These are phyloP conservation scores for Silene conica DNA, from an alignment of 148 eudicot species.

Conservation along the genomic window DNA sequence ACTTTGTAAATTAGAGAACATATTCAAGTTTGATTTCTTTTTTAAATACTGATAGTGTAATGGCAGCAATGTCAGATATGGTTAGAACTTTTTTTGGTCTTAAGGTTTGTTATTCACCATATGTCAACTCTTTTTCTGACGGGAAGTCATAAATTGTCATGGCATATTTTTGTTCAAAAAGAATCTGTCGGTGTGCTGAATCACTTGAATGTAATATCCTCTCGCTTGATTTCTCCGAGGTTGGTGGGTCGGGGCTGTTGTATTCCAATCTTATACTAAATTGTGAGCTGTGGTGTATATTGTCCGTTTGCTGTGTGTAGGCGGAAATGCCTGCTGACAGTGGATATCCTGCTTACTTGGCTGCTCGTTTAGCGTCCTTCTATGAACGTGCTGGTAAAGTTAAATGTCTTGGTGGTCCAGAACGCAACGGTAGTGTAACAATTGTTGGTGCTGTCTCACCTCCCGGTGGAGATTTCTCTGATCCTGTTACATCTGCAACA, in stretches of 20 bases:
- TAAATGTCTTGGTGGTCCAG: conserved; percentile 96
- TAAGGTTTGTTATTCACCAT: not conserved
- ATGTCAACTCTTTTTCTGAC: not conserved
- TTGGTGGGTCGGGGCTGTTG: not conserved
- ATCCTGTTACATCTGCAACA: conserved; percentile 97
- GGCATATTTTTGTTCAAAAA: not conserved
- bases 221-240: not conserved
- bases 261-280: not conserved
- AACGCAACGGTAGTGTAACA: conserved; percentile 92
- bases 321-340: conserved; percentile 99
- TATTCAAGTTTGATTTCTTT: too few species aligned
- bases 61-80: too few species aligned
- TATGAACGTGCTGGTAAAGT: conserved; percentile 99
- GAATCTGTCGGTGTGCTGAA: not conserved
- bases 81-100: too few species aligned
- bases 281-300: not conserved
- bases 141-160: not conserved
- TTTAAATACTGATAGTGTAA: too few species aligned
- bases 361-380: conserved; percentile 95
- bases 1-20: too few species aligned
- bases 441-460: conserved; percentile 99
- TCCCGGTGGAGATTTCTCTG: conserved; percentile 99
- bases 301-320: conserved; percentile 27
- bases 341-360: conserved; percentile 98
- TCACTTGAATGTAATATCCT: conserved; percentile 1